Base-by-base conservation (phyloP, 164 flowering plant genomes). In the Sextonia rubra region DNA sequence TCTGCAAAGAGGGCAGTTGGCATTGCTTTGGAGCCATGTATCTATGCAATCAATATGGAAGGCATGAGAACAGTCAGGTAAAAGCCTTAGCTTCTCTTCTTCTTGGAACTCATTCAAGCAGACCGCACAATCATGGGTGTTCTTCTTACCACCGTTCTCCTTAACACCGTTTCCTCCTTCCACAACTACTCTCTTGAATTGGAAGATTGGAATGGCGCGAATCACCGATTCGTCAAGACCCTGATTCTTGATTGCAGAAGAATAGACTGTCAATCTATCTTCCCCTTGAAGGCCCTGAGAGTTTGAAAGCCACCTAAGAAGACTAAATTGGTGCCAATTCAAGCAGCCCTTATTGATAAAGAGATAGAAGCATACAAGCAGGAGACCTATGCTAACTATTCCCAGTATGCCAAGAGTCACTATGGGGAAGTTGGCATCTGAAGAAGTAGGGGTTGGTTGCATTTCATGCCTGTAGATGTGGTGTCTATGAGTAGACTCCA, bases 271-370 rank as follows among this genome's bases (percentile, higher is more conserved):
- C 29, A 82, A 64, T 1, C 82, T 86, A 67, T 83, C 85, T 3
- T 78, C 83, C 3, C 32, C 68, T 3, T 73, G 66, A 12, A 80
- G 80, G 17, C 55, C 67, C 24, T 80, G 71, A 14, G 89, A 80
- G 66, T 77, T 66, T 1, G 92, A 83, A 23, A 91, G 84, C 2
- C 91, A 87, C 29, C 88, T 47, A 0, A 89, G 75, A 47, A 86
- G 65, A 72, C 85, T 86, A 55, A 86, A 80, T 1, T 85, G 76
- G 76, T 89, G 92, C 89, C 88, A 90, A 55, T 80, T 88, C 73
- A 92, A 85, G 83, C 97, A 90, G 78, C 97, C 92, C 79, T 91
- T 93, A 83, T 90, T 91, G 68, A 91, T 91, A 47, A 95, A 95
- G 69, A 95, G 62, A 77, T 95, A 95, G 85, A 92, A 92, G 85